Base-by-base conservation (phyloP, 1,139 yeast genomes). In the Meyerozyma elateridarum region DNA sequence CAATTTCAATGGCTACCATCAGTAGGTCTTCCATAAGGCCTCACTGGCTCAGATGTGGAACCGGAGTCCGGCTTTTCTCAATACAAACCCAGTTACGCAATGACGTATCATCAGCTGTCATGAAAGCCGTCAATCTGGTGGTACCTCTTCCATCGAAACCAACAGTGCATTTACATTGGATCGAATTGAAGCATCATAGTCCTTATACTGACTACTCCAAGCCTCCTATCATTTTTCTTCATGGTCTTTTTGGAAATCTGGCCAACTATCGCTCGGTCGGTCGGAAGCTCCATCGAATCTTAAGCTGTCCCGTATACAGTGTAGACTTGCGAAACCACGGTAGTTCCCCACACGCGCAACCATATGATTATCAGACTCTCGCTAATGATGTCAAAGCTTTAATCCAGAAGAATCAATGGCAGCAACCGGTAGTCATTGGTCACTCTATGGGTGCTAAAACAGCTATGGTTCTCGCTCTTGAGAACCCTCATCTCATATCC, bases 301-400 rank as follows among this genome's bases (percentile, higher is more conserved):
- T 64, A 1, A 49, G 53, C 15, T 47, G 57, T 3, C 57, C 61
- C 5, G 64, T 65, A 1, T 58, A 52, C 36, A 67, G 70, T 1
- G 44, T 74, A 1, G 82, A 76, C 45, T 49, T 73, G 31, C 52
- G 82, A 38, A 73, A 73, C 42, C 81, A 76, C 48, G 82, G 82
- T 1, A 48, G 51, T 2, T 63, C 76, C 1, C 63, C 65, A 5
- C 62, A 59, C 37, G 66, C 62, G 2, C 41, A 45, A 12, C 79
- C 79, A 1, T 64, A 62, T 45, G 59, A 57, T 32, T 73, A 74
- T 42, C 22, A 40, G 6, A 52, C 64, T 2, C 49, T 73, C 59
- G 64, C 72, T 1, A 44, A 49, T 4, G 82, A 76, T 43, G 58
- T 74, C 11, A 48, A 57, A 11, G 41, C 47, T 20, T 62, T 63